phyloP scores from a whole-genome alignment of 2,329 filamentous ascomycete species.

The Penicillium psychrosexuale region DNA sequence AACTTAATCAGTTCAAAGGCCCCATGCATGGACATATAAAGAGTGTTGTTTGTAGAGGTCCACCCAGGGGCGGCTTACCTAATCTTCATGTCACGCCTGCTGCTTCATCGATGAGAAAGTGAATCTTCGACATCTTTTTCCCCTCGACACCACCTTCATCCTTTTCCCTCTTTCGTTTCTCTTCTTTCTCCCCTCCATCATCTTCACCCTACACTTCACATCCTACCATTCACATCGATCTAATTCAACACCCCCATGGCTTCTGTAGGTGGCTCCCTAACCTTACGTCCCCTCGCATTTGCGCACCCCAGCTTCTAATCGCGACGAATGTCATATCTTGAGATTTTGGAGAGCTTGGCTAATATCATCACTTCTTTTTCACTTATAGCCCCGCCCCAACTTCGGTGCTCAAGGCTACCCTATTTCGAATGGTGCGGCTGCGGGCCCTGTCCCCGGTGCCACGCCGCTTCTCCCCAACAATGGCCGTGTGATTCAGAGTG shows the following conservation, averaged over 20 bases:
- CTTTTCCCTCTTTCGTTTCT: slow-evolving; percentile 7
- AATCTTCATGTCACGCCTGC: slow-evolving; percentile 19
- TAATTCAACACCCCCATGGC: slow-evolving; percentile 38
- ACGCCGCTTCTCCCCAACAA: slow-evolving; percentile 51
- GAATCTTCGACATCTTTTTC: slow-evolving; percentile 22
- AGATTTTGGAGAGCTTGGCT: slow-evolving; percentile 14
- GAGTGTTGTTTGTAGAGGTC: too few species aligned
- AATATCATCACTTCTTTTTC: slow-evolving; percentile 13
- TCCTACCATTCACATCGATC: neutral
- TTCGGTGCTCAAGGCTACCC: slow-evolving; percentile 45
- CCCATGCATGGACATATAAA: neutral
- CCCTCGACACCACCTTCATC: slow-evolving; percentile 12
- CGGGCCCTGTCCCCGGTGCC: slow-evolving; percentile 45
- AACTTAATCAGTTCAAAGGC: neutral
- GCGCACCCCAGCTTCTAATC: slow-evolving; percentile 17
- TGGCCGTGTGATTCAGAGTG: slow-evolving; percentile 49
- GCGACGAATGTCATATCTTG: slow-evolving; percentile 2
- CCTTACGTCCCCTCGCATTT: slow-evolving; percentile 15
- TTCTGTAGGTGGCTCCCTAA: slow-evolving; percentile 43
- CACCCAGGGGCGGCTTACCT: slow-evolving; percentile 19
- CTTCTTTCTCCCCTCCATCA: slow-evolving; percentile 12
- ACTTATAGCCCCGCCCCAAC: slow-evolving; percentile 42
- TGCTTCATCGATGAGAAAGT: slow-evolving; percentile 23
- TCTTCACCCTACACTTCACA: neutral
- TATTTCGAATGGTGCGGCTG: slow-evolving; percentile 47